Conservation (phyloP, 129 eudicot species). For the Escallonia rubra region DNA sequence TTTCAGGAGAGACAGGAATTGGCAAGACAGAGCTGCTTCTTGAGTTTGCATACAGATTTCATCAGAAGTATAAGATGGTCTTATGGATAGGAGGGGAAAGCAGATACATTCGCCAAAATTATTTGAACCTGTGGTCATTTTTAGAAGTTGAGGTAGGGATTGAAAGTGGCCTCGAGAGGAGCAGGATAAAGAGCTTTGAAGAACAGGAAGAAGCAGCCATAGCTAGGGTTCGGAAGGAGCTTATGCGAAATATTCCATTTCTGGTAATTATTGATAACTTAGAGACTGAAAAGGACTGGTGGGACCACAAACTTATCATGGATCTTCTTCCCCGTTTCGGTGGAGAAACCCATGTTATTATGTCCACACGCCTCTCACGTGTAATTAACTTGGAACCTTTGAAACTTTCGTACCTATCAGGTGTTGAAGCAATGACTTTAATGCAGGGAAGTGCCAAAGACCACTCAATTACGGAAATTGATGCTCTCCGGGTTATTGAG, state of each 20-base stretch:
- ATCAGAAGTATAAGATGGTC: constrained; percentile 94
- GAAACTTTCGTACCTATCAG: constrained; percentile 74
- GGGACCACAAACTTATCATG: constrained; percentile 90
- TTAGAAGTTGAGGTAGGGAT: constrained; percentile 85
- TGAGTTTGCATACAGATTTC: constrained; percentile 82
- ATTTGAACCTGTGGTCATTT: constrained; percentile 78
- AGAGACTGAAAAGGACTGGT: constrained; percentile 96
- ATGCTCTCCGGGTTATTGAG: constrained; percentile 74
- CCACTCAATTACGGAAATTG: constrained; percentile 63
- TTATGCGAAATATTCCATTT: constrained; percentile 86
- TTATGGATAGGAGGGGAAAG: constrained; percentile 98
- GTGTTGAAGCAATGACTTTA: constrained; percentile 81
- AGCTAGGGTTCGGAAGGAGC: constrained; percentile 85
- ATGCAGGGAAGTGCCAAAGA: constrained; percentile 80
- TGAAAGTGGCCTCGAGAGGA: constrained; percentile 59
- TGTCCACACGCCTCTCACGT: constrained; percentile 68
- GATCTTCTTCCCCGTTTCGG: constrained; percentile 98
- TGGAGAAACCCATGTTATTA: constrained; percentile 87
- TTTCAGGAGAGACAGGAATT: constrained; percentile 87
- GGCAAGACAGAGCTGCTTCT: constrained; percentile 96
- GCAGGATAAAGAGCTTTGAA: constrained; percentile 82
- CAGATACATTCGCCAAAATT: constrained; percentile 88
- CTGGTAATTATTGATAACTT: constrained; percentile 79
- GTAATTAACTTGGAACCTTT: constrained; percentile 82
- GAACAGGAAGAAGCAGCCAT: constrained; percentile 94